phyloP scores from a whole-genome alignment of 805 yeast genomes.

The Komagataella kurtzmanii region DNA sequence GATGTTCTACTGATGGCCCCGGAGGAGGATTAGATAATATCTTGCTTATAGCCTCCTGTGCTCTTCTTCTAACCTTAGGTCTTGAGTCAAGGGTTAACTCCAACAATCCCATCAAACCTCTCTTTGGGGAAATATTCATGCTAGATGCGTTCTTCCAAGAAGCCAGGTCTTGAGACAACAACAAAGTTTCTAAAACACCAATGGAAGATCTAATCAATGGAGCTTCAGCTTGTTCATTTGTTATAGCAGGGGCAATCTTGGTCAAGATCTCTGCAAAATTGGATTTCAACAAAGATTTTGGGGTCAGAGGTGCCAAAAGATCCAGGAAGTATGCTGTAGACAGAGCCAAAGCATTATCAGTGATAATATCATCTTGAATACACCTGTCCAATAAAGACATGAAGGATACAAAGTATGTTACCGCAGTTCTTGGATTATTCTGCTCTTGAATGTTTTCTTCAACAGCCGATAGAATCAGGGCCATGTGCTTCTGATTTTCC shows the following conservation, averaged over 20 bases:
- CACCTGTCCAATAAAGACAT: slow-evolving; percentile 73
- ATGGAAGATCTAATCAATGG: slow-evolving; percentile 72
- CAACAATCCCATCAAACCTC: slow-evolving; percentile 69
- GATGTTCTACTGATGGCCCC: slow-evolving; percentile 67
- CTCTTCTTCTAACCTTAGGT: slow-evolving; percentile 93
- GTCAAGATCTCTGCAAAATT: slow-evolving; percentile 70
- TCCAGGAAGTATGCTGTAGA: slow-evolving; percentile 75
- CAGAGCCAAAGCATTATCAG: slow-evolving; percentile 54
- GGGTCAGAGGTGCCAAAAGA: slow-evolving; percentile 60
- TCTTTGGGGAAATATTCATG: slow-evolving; percentile 51
- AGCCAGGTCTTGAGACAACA: slow-evolving; percentile 66
- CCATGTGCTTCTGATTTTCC: slow-evolving; percentile 77
- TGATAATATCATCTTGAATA: slow-evolving; percentile 34
- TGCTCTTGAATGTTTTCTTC: slow-evolving; percentile 77
- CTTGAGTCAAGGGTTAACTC: slow-evolving; percentile 76
- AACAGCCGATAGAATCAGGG: slow-evolving; percentile 73
- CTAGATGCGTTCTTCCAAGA: slow-evolving; percentile 56
- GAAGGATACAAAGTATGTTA: slow-evolving; percentile 78
- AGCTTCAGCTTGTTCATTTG: slow-evolving; percentile 58
- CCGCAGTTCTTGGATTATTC: slow-evolving; percentile 46
- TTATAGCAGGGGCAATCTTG: slow-evolving; percentile 69
- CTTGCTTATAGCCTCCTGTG: slow-evolving; percentile 71
- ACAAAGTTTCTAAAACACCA: slow-evolving; percentile 71
- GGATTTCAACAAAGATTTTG: slow-evolving; percentile 53
- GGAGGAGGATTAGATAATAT: slow-evolving; percentile 58